These are phyloP conservation scores for Penicillium frequentans DNA, from an alignment of 2,329 filamentous ascomycete genomes.

Conservation along the genomic window DNA sequence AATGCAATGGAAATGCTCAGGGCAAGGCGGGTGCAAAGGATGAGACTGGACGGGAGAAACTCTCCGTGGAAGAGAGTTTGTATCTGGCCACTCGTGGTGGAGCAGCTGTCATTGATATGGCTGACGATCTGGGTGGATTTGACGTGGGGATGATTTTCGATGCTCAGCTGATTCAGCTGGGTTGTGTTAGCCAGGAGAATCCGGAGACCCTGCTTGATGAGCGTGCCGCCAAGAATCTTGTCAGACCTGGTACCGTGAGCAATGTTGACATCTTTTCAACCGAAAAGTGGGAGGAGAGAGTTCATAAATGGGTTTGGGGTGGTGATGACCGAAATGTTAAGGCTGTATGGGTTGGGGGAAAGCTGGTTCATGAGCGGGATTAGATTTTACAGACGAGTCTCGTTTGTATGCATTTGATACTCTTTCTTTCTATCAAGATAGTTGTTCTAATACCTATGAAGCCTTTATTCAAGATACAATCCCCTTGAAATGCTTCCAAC, in stretches of 20 bases:
- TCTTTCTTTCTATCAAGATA: too few species aligned
- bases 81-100: constrained; percentile 86
- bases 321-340: constrained; percentile 91
- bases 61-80: constrained; percentile 80
- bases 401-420: background rate
- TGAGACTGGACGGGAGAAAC: constrained; percentile 56
- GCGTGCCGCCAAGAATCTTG: constrained; percentile 11
- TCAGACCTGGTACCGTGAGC: constrained; percentile 51
- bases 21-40: background rate
- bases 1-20: background rate
- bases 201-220: constrained; percentile 8
- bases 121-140: constrained; percentile 72
- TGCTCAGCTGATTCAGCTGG: constrained; percentile 76
- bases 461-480: too few species aligned
- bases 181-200: constrained; percentile 37
- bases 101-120: constrained; percentile 75
- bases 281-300: constrained; percentile 78
- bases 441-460: too few species aligned
- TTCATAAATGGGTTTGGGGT: constrained; percentile 93
- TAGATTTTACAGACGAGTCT: background rate
- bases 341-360: constrained; percentile 85
- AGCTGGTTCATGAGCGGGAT: constrained; percentile 66
- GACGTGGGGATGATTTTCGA: constrained; percentile 88
- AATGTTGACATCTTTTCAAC: constrained; percentile 88
- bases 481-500: too few species aligned